Evolutionary conservation across 2,329 filamentous ascomycete genomes (phyloP).

Genomic region (Mycosphaerella sp.): DNA sequence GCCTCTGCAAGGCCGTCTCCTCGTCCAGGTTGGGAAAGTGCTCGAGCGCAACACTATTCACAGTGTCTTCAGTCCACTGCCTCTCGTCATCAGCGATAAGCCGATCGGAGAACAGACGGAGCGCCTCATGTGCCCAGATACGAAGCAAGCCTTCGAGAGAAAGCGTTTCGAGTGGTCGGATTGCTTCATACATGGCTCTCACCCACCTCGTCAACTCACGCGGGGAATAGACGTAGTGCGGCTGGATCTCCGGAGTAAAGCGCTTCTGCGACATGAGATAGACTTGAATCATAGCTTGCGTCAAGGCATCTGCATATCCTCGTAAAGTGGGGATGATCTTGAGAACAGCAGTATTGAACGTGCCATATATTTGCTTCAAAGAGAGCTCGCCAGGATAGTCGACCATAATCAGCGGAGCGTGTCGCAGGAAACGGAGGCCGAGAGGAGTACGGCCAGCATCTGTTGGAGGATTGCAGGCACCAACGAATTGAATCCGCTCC

Average conservation of each 20-base stretch:
- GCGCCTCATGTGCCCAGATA: constrained; percentile 96
- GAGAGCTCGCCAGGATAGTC: constrained; percentile 97
- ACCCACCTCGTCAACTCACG: constrained; percentile 98
- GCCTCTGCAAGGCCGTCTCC: constrained; percentile 77
- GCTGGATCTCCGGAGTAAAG: constrained; percentile 95
- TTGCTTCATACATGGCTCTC: constrained; percentile 93
- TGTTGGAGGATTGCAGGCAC: constrained; percentile 95
- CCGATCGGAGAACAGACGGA: constrained; percentile 95
- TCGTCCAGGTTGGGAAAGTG: constrained; percentile 96
- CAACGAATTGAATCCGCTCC: constrained; percentile 97
- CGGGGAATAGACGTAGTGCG: constrained; percentile 98
- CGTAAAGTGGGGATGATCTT: constrained; percentile 95
- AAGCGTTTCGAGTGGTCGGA: constrained; percentile 81
- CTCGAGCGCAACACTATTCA: constrained; percentile 78
- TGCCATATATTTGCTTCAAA: constrained; percentile 94
- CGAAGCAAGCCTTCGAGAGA: constrained; percentile 85
- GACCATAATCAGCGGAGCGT: constrained; percentile 99
- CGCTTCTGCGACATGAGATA: constrained; percentile 90
- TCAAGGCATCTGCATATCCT: constrained; percentile 88
- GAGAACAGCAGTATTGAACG: constrained; percentile 91
- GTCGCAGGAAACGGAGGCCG: constrained; percentile 86
- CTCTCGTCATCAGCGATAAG: constrained; percentile 91
- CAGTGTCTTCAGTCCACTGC: constrained; percentile 86
- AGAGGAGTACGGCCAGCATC: constrained; percentile 94
- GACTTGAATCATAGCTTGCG: constrained; percentile 94